Evolutionary conservation across 1,139 yeast species (phyloP).

Genomic region (Hyphopichia buzzinii): DNA sequence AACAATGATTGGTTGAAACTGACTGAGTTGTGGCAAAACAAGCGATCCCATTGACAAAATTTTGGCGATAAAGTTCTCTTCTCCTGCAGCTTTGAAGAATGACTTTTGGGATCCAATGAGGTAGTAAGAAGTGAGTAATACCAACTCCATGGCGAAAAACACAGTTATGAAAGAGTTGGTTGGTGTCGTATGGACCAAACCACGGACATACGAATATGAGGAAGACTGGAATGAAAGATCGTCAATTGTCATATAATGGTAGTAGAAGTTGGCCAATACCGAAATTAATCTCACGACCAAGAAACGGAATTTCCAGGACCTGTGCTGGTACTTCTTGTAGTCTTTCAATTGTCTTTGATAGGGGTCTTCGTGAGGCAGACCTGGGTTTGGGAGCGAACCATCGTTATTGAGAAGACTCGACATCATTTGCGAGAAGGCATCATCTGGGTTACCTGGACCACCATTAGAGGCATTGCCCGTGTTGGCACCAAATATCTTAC

Average conservation of each 20-base stretch:
- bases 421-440: slow-evolving; percentile 37
- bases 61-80: slow-evolving; percentile 29
- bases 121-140: slow-evolving; percentile 34
- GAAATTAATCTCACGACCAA: slow-evolving; percentile 28
- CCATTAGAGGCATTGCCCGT: slow-evolving; percentile 10
- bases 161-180: slow-evolving; percentile 23
- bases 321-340: slow-evolving; percentile 34
- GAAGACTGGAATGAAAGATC: slow-evolving; percentile 29
- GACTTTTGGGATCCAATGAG: slow-evolving; percentile 25
- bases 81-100: slow-evolving; percentile 21
- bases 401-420: slow-evolving; percentile 18
- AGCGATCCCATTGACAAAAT: slow-evolving; percentile 31
- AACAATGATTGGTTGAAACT: slow-evolving; percentile 27
- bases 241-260: slow-evolving; percentile 24
- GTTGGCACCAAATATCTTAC: slow-evolving; percentile 27
- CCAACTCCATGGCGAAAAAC: slow-evolving; percentile 35
- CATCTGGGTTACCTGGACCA: slow-evolving; percentile 12
- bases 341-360: slow-evolving; percentile 30
- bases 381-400: slow-evolving; percentile 12
- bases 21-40: slow-evolving; percentile 35
- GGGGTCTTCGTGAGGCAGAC: slow-evolving; percentile 13
- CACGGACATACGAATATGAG: slow-evolving; percentile 28
- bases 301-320: slow-evolving; percentile 30
- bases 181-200: slow-evolving; percentile 12
- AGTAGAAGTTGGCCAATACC: slow-evolving; percentile 31